These are phyloP conservation scores for Gossypioides kirkii DNA, from an alignment of 345 rosid species.

Conservation along the genomic window DNA sequence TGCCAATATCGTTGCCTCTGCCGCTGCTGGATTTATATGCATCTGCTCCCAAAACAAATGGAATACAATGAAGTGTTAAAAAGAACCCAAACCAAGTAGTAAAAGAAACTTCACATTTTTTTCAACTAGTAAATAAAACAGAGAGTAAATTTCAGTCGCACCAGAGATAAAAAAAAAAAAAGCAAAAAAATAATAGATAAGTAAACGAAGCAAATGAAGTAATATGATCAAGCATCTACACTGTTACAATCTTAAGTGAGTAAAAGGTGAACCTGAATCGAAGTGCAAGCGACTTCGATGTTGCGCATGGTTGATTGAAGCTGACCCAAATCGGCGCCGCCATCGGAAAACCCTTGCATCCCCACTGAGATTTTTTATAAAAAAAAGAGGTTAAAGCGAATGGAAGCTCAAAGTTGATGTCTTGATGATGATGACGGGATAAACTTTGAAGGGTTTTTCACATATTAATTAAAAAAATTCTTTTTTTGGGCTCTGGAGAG, in stretches of 20 bases:
- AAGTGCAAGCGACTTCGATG: slow-evolving; percentile 90
- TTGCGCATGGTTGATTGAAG: slow-evolving; percentile 87
- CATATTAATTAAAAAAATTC: not conserved
- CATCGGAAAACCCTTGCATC: slow-evolving; percentile 51
- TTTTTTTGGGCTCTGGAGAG: not conserved
- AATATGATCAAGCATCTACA: not conserved
- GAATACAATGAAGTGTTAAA: not conserved
- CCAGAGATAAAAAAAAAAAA: not conserved
- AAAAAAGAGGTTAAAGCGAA: not conserved
- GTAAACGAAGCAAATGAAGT: not conserved
- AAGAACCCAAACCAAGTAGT: not conserved
- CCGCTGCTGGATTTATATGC: slow-evolving; percentile 69
- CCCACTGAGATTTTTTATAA: not conserved
- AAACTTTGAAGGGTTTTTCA: not conserved
- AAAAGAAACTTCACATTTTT: not conserved
- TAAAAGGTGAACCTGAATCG: slow-evolving; percentile 61
- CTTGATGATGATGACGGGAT: slow-evolving; percentile 1
- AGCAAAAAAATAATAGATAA: not conserved
- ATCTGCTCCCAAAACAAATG: slow-evolving; percentile 40
- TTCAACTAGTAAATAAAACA: not conserved
- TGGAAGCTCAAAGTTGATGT: not conserved
- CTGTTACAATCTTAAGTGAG: not conserved
- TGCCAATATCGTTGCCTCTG: slow-evolving; percentile 78
- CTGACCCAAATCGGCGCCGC: slow-evolving; percentile 52
- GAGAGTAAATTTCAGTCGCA: not conserved